Conservation (phyloP, 345 rosid species). For the Brassica carinata region DNA sequence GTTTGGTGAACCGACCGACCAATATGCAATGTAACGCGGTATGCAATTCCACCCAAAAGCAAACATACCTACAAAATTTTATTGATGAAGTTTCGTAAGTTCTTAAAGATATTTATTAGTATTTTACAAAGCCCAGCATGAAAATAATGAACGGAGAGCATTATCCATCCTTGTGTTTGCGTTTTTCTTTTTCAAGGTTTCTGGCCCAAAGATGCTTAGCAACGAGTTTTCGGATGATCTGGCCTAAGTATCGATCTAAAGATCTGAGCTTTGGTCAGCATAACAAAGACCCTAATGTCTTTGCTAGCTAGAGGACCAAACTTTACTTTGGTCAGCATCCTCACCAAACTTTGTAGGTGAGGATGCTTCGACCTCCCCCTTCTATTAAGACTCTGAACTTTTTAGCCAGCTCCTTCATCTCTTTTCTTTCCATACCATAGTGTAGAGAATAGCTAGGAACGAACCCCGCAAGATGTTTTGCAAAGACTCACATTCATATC, state of each 20-base stretch:
- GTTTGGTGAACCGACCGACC: constrained; percentile 29
- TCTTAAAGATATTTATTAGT: background rate
- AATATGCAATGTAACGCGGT: constrained; percentile 15
- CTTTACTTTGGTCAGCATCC: no score
- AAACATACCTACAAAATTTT: background rate
- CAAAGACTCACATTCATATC: no score
- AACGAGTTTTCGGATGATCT: constrained; percentile 43
- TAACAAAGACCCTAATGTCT: constrained; percentile 45
- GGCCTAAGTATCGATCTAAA: constrained; percentile 73
- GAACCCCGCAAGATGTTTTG: no score
- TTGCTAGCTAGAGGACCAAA: no score
- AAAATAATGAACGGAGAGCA: background rate
- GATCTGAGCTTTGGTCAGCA: constrained; percentile 78
- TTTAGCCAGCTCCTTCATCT: no score
- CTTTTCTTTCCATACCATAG: no score
- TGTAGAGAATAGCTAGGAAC: no score
- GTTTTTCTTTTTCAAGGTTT: background rate
- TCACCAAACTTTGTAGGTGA: no score
- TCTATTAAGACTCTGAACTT: no score
- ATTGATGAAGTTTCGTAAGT: background rate
- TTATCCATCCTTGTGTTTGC: constrained; percentile 14
- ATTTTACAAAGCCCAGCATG: background rate
- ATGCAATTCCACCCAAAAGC: constrained; percentile 15
- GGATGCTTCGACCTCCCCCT: no score
- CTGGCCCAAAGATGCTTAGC: background rate